A percentile compares a stretch with the other conserved stretches of the same genome.
Evolutionary conservation across 179 eudicot species (phyloP).

Genomic region (Amaranthus tricolor): DNA sequence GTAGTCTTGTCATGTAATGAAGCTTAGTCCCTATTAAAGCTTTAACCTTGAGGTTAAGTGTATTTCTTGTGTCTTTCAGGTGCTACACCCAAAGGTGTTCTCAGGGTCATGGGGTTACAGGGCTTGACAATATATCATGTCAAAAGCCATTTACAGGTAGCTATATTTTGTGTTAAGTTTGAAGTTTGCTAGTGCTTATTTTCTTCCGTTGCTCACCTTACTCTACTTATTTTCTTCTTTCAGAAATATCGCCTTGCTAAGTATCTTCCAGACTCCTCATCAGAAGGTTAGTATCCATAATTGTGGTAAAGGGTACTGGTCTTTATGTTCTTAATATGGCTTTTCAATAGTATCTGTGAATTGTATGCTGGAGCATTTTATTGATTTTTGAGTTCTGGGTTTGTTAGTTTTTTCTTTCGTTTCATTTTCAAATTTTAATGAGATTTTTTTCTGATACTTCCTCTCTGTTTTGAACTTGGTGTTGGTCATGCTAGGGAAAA

Average conservation of each 20-base stretch:
- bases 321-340: not conserved
- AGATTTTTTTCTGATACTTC: not conserved
- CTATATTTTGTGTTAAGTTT: not conserved
- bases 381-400: not conserved
- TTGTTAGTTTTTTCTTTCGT: not conserved
- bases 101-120: slow-evolving; percentile 70
- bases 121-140: slow-evolving; percentile 74
- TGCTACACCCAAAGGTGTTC: slow-evolving; percentile 74
- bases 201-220: not conserved
- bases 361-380: too few species aligned
- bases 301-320: not conserved
- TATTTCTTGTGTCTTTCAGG: slow-evolving; percentile 35
- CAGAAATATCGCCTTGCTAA: slow-evolving; percentile 73
- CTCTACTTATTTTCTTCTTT: not conserved
- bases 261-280: slow-evolving; percentile 62
- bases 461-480: slow-evolving; percentile 4
- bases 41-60: not conserved
- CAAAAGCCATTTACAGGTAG: slow-evolving; percentile 70
- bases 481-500: slow-evolving; percentile 41
- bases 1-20: too few species aligned
- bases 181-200: slow-evolving; percentile 11
- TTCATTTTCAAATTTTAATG: not conserved
- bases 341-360: not conserved
- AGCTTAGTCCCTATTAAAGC: too few species aligned
- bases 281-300: slow-evolving; percentile 44